Percentiles rank a stretch among this genome's conserved stretches.
Conservation (phyloP, 352 stramenopile species). For the Thalassiosira exigua region DNA sequence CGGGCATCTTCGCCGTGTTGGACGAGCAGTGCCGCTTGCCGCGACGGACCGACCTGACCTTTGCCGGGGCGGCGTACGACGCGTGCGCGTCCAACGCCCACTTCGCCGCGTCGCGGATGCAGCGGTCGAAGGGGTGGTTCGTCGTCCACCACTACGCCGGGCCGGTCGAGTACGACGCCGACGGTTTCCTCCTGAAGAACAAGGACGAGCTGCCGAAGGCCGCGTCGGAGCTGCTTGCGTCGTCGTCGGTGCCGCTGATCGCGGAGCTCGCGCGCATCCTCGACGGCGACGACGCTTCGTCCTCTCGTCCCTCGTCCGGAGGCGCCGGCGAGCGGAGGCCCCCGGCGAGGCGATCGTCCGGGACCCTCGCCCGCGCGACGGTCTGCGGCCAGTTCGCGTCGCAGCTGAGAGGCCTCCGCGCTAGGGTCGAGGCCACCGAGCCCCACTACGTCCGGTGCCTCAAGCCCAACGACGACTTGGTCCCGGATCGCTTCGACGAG, state of each 20-base stretch:
- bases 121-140: constrained; percentile 84
- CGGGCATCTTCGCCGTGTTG: constrained; percentile 85
- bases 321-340: constrained; percentile 61
- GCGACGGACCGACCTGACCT: constrained; percentile 65
- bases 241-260: constrained; percentile 66
- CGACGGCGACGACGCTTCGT: constrained; percentile 4
- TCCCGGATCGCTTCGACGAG: constrained; percentile 87
- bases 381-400: constrained; percentile 89
- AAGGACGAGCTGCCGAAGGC: constrained; percentile 92
- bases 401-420: constrained; percentile 90
- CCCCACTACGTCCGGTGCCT: constrained; percentile 98
- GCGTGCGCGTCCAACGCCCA: constrained; percentile 56
- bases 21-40: constrained; percentile 83
- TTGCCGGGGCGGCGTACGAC: constrained; percentile 60
- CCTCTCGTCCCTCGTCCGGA: background rate
- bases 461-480: constrained; percentile 95
- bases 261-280: constrained; percentile 45
- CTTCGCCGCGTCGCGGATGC: constrained; percentile 69
- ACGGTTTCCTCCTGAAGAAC: constrained; percentile 97
- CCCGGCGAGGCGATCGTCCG: no score
- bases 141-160: constrained; percentile 96
- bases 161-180: constrained; percentile 91
- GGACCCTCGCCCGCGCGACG: no score
- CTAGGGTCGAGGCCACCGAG: constrained; percentile 90
- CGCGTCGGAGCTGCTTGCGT: constrained; percentile 68